Conservation (phyloP, 257 asterid genomes). For the Parsonsia alboflavescens region DNA sequence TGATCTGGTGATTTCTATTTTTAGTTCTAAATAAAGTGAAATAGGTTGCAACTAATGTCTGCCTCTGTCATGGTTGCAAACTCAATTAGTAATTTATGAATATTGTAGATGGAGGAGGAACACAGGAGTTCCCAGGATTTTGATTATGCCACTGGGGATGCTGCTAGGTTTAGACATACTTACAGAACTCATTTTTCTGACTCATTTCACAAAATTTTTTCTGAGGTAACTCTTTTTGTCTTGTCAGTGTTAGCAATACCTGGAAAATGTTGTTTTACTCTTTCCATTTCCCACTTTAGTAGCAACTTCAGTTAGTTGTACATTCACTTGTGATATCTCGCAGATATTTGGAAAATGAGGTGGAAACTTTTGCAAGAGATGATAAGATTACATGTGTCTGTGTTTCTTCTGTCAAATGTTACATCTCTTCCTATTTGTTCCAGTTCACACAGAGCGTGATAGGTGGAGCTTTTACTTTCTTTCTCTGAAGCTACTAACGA, state of each 20-base stretch:
- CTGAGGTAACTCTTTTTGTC: conserved; percentile 58
- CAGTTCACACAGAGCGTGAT: conserved; percentile 9
- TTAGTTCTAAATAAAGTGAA: conserved; percentile 4
- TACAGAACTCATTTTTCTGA: conserved; percentile 55
- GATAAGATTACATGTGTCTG: conserved; percentile 43
- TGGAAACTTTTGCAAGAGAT: conserved; percentile 48
- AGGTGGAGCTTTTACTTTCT: conserved; percentile 85
- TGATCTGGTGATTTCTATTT: conserved; percentile 54
- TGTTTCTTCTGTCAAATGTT: conserved; percentile 1
- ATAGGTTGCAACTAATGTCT: neutral
- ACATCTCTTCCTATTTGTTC: conserved; percentile 7
- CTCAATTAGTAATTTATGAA: conserved; percentile 17
- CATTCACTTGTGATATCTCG: conserved; percentile 19
- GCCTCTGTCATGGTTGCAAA: conserved; percentile 6
- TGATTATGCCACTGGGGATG: conserved; percentile 33
- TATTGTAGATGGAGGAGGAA: conserved; percentile 46
- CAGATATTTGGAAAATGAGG: conserved; percentile 78
- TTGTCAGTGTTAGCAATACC: neutral
- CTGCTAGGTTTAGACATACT: conserved; percentile 45
- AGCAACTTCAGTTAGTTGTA: conserved; percentile 9
- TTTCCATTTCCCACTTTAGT: conserved; percentile 7
- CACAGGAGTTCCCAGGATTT: conserved; percentile 30
- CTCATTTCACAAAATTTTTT: conserved; percentile 74
- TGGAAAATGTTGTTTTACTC: neutral
- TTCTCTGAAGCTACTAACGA: conserved; percentile 87